phyloP scores from a whole-genome alignment of 495 filamentous ascomycete genomes.

The Chaetomium fimeti region DNA sequence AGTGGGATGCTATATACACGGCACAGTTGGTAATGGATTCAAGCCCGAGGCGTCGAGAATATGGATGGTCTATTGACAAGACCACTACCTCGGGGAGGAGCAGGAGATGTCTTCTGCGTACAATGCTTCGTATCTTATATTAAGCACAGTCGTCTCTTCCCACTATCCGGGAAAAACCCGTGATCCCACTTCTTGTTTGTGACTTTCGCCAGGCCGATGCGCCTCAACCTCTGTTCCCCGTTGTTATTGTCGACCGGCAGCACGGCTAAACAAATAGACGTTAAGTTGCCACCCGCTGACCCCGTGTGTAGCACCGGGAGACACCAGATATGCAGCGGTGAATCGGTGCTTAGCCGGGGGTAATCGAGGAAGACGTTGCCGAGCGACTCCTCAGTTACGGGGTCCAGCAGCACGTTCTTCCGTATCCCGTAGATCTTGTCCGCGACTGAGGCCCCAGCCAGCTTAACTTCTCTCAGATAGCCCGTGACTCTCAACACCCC shows the following conservation, averaged over 20 bases:
- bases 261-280: background rate
- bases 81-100: background rate
- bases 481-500: background rate
- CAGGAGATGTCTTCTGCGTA: background rate
- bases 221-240: background rate
- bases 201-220: background rate
- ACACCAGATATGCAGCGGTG: constrained; percentile 3
- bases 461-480: background rate
- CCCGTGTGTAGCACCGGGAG: background rate
- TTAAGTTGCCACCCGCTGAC: background rate
- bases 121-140: background rate
- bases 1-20: too few species aligned
- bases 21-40: too few species aligned
- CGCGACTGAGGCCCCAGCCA: background rate
- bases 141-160: background rate
- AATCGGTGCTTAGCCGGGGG: constrained; percentile 5
- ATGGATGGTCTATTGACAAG: background rate
- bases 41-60: background rate
- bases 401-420: constrained; percentile 9
- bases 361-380: background rate
- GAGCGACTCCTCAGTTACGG: background rate
- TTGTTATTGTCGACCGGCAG: background rate
- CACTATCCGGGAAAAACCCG: background rate
- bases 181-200: constrained; percentile 10
- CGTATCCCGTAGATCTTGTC: background rate